phyloP scores from a whole-genome alignment of 2,329 filamentous ascomycete species.

The Fusarium temperatum region DNA sequence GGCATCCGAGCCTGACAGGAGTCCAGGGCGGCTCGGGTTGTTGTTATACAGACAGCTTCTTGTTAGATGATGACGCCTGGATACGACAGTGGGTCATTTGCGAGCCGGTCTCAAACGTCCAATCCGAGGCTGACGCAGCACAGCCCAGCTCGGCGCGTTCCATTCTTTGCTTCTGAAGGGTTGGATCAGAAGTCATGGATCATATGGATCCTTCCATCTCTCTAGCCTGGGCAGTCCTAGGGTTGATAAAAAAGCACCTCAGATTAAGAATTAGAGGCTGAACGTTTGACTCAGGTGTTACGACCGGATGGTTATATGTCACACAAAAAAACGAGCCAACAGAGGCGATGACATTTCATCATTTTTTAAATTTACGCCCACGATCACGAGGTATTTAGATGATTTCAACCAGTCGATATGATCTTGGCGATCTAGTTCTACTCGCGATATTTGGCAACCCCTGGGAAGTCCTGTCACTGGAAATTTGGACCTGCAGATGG shows the following conservation, averaged over 20 bases:
- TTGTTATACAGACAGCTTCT: not conserved
- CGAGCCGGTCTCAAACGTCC: slow-evolving; percentile 10
- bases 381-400: not conserved
- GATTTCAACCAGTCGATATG: not conserved
- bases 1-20: not conserved
- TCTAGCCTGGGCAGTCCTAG: not conserved
- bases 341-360: not conserved
- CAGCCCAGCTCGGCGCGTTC: slow-evolving; percentile 21
- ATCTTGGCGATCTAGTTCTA: not conserved
- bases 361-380: not conserved
- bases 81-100: slow-evolving; percentile 27
- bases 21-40: not conserved
- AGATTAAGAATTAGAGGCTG: not conserved
- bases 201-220: slow-evolving; percentile 4
- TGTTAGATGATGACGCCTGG: slow-evolving; percentile 21
- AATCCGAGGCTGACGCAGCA: slow-evolving; percentile 33
- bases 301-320: too few species aligned
- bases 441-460: slow-evolving; percentile 5
- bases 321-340: not conserved
- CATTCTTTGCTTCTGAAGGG: slow-evolving; percentile 27
- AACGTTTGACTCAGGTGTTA: not conserved
- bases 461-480: slow-evolving; percentile 29
- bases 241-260: not conserved
- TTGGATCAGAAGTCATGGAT: slow-evolving; percentile 30
- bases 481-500: slow-evolving; percentile 45